Evolutionary conservation across 768 basidiomycete genomes (phyloP).

Genomic region (Roridomyces roridus): DNA sequence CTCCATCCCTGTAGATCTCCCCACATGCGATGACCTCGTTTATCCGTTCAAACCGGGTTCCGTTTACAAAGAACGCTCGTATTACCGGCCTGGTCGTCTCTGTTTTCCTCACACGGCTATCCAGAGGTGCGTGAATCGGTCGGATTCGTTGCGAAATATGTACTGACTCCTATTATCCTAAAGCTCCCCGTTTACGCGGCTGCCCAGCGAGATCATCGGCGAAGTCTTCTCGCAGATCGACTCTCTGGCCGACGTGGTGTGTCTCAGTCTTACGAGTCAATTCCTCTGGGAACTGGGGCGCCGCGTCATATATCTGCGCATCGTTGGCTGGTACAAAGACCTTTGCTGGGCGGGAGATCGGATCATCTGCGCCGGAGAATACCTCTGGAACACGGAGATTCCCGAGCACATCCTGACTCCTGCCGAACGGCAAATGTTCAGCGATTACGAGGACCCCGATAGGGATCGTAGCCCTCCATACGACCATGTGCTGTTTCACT

Average conservation of each 20-base stretch:
- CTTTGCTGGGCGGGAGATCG: slow-evolving; percentile 28
- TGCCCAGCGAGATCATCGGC: slow-evolving; percentile 1
- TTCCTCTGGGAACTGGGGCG: slow-evolving; percentile 2
- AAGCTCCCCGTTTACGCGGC: background rate
- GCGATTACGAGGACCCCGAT: no score
- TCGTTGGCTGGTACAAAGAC: background rate
- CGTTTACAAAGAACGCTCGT: no score
- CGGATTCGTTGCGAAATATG: background rate
- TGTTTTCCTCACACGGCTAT: background rate
- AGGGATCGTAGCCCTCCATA: no score
- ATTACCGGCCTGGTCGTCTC: no score
- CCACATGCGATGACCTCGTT: slow-evolving; percentile 4
- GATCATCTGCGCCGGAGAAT: no score
- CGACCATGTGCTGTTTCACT: no score
- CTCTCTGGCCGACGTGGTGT: background rate
- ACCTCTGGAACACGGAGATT: no score
- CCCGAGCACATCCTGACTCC: no score
- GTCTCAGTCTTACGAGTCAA: background rate
- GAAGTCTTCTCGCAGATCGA: background rate
- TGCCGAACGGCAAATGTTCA: no score
- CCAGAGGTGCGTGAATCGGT: background rate
- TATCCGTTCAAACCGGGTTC: background rate
- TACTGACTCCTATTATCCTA: no score
- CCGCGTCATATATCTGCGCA: background rate
- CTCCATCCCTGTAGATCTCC: no score